Base-by-base conservation (phyloP, 148 eudicot genomes). In the Vaccinium darrowii region DNA sequence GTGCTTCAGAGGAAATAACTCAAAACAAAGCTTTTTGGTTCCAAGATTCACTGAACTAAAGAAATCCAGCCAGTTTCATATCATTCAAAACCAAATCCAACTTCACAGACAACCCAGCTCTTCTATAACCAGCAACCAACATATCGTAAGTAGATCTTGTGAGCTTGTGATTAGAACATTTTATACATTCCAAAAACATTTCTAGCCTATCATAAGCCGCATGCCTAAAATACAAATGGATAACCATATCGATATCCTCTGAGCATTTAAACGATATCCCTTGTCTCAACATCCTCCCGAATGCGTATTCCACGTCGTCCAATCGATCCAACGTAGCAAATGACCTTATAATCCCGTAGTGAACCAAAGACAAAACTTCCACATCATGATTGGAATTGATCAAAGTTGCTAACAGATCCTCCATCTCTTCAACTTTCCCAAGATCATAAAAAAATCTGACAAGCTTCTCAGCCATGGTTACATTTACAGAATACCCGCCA, bases 251-350 rank as follows among this genome's bases (percentile, higher is more conserved):
- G 18, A 90, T 84, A 88, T 87, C 92, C 53, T 90, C 89, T 33
- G 81, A 53, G 54, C 83, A 83, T 74, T 76, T 82, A 76, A 90
- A 92, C 8, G 81, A 71, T 58, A 91, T 65, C 63, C 90, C 91
- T 81, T 87, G 82, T 69, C 85, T 91, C 83, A 90, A 83, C 94
- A 92, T 92, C 88, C 92, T 88, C 74, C 91, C 91, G 82, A 89
- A 87, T 75, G 88, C 85, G 84, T 87, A 89, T 85, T 92, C 92
- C 80, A 89, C 87, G 81, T 90, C 92, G 81, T 92, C 93, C 74
- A 91, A 82, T 86, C 93, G 84, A 80, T 89, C 93, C 39, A 83
- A 77, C 79, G 25, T 82, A 16, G 92, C 90, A 80, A 87, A 90
- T 81, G 85, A 81, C 80, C 85, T 71, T 81, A 91, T 88, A 58